Evolutionary conservation across 2,329 filamentous ascomycete species (phyloP), one percentile per base, ranked within the genome.

Genomic region (Polytolypa hystricis): DNA sequence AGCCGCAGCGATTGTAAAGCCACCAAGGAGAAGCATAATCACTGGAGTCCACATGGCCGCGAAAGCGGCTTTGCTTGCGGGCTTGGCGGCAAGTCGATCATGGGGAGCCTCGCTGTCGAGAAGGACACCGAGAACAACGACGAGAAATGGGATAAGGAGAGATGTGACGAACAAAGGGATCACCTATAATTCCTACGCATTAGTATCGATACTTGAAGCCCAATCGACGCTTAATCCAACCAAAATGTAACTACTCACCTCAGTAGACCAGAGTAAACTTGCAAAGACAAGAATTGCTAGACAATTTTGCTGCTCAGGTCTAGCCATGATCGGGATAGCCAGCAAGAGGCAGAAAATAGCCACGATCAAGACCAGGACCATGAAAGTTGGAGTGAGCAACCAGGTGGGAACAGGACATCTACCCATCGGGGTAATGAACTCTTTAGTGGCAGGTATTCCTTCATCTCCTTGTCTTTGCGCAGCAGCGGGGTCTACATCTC

Each of bases 21-120:
- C 91, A 48, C 91, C 91, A 0, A 98, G 77, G 15, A 98, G 70
- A 11, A 98, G 75, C 91, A 98, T 96, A 48, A 98, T 98, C 38
- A 98, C 91, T 0, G 91, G 89, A 3, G 89, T 95, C 91, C 91
- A 98, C 91, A 98, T 98, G 17, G 91, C 81, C 4, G 85, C 72
- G 51, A 98, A 96, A 40, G 95, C 81, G 51, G 82, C 89, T 18
- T 74, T 69, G 0, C 89, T 84, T 0, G 91, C 87, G 29, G 77
- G 72, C 56, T 87, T 87, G 3, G 86, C 75, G n/a, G 73, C 71
- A 5, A 98, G 70, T 15, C 89, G 76, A 30, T 66, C 62, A 42
- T 84, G 70, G 1, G 80, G 79, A 48, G 74, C 71, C 4, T 77
- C 73, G 36, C 93, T 84, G 20, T 79, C 75, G 20, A 85, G 78